phyloP scores from a whole-genome alignment of 768 basidiomycete species.

The Termitomyces sp. region DNA sequence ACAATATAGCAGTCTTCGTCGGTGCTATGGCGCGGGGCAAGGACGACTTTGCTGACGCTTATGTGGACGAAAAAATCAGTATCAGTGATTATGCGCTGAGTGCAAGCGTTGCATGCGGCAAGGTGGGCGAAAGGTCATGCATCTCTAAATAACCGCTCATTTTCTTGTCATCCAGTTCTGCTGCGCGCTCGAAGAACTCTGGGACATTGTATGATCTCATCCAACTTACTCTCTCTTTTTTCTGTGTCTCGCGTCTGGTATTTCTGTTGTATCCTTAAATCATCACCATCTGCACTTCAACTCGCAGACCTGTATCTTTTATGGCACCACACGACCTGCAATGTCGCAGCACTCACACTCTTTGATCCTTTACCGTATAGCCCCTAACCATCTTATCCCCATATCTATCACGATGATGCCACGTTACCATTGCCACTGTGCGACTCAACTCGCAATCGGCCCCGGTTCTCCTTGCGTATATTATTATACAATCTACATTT shows the following conservation, averaged over 20 bases:
- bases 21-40: slow-evolving; percentile 97
- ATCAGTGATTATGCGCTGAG: slow-evolving; percentile 93
- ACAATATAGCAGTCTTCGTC: slow-evolving; percentile 91
- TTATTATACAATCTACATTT: not conserved
- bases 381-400: not conserved
- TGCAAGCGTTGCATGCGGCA: slow-evolving; percentile 93
- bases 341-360: not conserved
- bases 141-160: not conserved
- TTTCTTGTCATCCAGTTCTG: slow-evolving; percentile 54
- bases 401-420: not conserved
- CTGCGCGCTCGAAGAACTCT: slow-evolving; percentile 88
- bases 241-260: slow-evolving; percentile 3
- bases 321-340: slow-evolving; percentile 6
- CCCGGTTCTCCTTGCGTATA: slow-evolving; percentile 8
- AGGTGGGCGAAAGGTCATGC: slow-evolving; percentile 42
- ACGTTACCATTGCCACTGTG: slow-evolving; percentile 6
- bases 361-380: not conserved
- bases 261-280: slow-evolving; percentile 19
- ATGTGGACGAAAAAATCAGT: slow-evolving; percentile 94
- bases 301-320: slow-evolving; percentile 29
- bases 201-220: slow-evolving; percentile 73
- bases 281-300: slow-evolving; percentile 39
- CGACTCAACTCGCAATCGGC: slow-evolving; percentile 31
- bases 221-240: slow-evolving; percentile 1
- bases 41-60: slow-evolving; percentile 94